These are phyloP conservation scores for Geranomyces variabilis DNA, from an alignment of 192 early-diverging fungal genomes.

Conservation along the genomic window DNA sequence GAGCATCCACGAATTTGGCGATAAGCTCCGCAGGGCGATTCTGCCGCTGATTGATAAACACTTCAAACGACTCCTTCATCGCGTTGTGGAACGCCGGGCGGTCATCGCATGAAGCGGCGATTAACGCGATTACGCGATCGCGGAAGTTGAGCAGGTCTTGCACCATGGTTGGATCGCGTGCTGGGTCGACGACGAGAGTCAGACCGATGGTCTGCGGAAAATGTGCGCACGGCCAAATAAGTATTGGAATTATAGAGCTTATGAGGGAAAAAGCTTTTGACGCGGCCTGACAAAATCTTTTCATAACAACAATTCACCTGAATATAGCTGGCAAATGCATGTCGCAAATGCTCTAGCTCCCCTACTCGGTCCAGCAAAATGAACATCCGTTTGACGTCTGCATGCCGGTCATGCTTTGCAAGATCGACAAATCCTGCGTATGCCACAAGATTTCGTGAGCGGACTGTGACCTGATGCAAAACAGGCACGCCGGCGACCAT, in stretches of 20 bases:
- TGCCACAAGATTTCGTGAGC: background rate
- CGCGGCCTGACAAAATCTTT: too few species aligned
- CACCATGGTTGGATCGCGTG: conserved; percentile 65
- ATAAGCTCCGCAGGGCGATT: conserved; percentile 88
- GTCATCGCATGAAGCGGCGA: conserved; percentile 64
- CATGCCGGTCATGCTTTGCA: conserved; percentile 62
- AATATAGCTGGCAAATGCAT: conserved; percentile 67
- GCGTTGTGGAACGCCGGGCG: conserved; percentile 72
- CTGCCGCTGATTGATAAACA: conserved; percentile 79
- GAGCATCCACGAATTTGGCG: conserved; percentile 89
- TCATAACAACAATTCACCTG: too few species aligned
- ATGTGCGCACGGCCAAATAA: conserved; percentile 49
- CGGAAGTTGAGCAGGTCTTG: conserved; percentile 78
- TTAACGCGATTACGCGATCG: conserved; percentile 69
- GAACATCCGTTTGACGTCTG: conserved; percentile 77
- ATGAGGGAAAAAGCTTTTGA: too few species aligned
- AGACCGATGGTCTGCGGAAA: conserved; percentile 56
- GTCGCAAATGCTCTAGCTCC: conserved; percentile 67
- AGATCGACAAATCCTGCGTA: conserved; percentile 70
- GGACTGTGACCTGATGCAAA: too few species aligned
- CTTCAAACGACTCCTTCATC: conserved; percentile 82
- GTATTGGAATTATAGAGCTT: background rate
- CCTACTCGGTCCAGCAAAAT: conserved; percentile 68
- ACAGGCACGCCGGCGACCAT: too few species aligned
- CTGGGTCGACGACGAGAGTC: conserved; percentile 33